Base-by-base conservation (phyloP, 306 rosid species). In the Lupinus albus region DNA sequence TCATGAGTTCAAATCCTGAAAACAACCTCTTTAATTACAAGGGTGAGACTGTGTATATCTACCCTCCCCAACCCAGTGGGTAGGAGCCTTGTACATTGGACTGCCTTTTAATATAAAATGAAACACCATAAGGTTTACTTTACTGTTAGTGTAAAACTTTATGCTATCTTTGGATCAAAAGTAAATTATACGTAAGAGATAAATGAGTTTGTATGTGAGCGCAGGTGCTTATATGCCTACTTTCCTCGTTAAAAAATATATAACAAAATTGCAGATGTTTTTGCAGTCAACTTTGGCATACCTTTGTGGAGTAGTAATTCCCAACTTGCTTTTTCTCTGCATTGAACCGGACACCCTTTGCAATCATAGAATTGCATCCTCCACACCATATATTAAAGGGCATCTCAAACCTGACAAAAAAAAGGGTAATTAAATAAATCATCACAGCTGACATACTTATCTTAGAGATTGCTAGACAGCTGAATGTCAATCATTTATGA, bases 321-420 rank as follows among this genome's bases (percentile, higher is more conserved):
- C 94, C 97, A 62, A 89, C 94, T 90, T 90, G 94, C 78, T 93
- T 88, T 75, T 93, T 93, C 86, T 93, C 99, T 2, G 99, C 97
- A 77, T 88, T 90, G 81, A 89, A 93, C 61, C 97, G 82, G 54
- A 93, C 99, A 76, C 99, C 99, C 84, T 93, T 93, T 3, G 86
- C 97, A 80, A 93, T 93, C 97, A 93, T 93, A 62, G 96, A 84
- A 78, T 93, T 93, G 82, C 99, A 93, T 64, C 99, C 99, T 71
- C 86, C 99, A 63, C 99, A 93, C 95, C 96, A 89, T 79, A 93
- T 78, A 62, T 93, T 87, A 64, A 68, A 90, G 47, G 96, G 97
- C 99, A 88, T 93, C 94, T 93, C 99, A 63, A 93, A 90, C 85
- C 97, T 88, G 85, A 67, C 61, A 58, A 33, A 67, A 64, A 58